Evolutionary conservation across 768 basidiomycete species (phyloP), one percentile per base, ranked within the genome.

Genomic region (Dioszegia hungarica): DNA sequence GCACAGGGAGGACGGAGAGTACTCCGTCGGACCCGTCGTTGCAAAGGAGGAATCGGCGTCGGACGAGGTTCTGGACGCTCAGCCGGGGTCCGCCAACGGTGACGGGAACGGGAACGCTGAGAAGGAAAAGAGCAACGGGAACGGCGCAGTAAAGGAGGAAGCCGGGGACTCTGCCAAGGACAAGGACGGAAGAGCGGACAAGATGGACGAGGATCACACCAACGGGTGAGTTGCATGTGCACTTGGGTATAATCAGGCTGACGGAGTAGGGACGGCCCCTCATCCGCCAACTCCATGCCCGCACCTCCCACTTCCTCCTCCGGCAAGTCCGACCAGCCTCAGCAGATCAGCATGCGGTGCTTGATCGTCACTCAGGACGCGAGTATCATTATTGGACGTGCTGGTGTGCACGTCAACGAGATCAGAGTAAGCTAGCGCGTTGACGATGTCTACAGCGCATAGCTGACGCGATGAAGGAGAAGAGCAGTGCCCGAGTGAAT

Each of bases 341-440:
- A 72, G 56, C 73, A 74, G 44, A 99, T 99, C 67, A 88, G 93
- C 71, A 94, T 99, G 91, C 86, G 94, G 43, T 93, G 91, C 76
- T 81, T 99, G 70, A 99, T 99, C 73, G 95, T 99, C 67, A 98
- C 95, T 10, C 93, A 97, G 78, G 95, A 99, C 78, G 95, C 95
- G 12, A 93, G 90, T 53, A 94, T 99, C 78, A 98, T 98, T 80
- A 99, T 99, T 64, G 95, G 95, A 34, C 90, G 91, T 78, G 88
- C 81, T 33, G 94, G 94, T 62, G 83, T 88, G 40, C 95, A 98
- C 78, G 93, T 99, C 66, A 97, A 95, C 69, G 95, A 99, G 78
- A 98, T 99, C 61, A 82, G 95, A 60, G 95, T 98, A 77, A 49
- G 74, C 61, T 31, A 43, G 11, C 24, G 27, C 15, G 22, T 37